Evolutionary conservation across 2,329 filamentous ascomycete species (phyloP), one percentile per base, ranked within the genome.

Genomic region (Colletotrichum simmondsii): DNA sequence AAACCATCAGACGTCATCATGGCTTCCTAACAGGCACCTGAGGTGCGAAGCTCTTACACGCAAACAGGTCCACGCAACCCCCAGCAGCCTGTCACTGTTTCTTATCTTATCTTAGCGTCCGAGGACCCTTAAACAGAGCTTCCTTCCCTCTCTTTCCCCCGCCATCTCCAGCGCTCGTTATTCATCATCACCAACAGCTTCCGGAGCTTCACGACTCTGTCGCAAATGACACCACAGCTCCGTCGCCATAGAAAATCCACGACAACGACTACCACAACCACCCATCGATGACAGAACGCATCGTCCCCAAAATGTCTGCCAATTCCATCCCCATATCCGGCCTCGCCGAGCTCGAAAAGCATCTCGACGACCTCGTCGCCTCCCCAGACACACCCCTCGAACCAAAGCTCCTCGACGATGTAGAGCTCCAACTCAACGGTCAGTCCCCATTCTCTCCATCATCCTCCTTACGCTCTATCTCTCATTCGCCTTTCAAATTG

Each of bases 391-490:
- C 84, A 1, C 78, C 82, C 0, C 81, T 89, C 46, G 80, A 87
- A 72, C 80, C 81, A 12, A 87, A 87, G 75, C 82, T 92, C 2
- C 88, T 92, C 71, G 90, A 92, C 77, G 82, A 90, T 77, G 86
- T 92, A 57, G 87, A 89, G 76, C 85, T 91, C 4, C 89, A 91
- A 77, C 82, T 92, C 19, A 91, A 84, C 54, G 87, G 89, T 87
- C 78, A 30, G 78, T 71, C 12, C 35, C 3, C 30, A 35, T 14
- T 19, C 14, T n/a, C 46, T 16, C 19, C 35, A 7, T 42, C 5
- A 14, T 42, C 4, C 14, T 16, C 14, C 35, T 6, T 16, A 16
- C 12, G 5, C 7, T 37, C 35, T 37, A 1, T 37, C 35, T 37
- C 35, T 5, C 12, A 37, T 16, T 5, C 35, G 5, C 1, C 5